Evolutionary conservation across 2,329 filamentous ascomycete species (phyloP).

Genomic region (Talaromyces sp.): DNA sequence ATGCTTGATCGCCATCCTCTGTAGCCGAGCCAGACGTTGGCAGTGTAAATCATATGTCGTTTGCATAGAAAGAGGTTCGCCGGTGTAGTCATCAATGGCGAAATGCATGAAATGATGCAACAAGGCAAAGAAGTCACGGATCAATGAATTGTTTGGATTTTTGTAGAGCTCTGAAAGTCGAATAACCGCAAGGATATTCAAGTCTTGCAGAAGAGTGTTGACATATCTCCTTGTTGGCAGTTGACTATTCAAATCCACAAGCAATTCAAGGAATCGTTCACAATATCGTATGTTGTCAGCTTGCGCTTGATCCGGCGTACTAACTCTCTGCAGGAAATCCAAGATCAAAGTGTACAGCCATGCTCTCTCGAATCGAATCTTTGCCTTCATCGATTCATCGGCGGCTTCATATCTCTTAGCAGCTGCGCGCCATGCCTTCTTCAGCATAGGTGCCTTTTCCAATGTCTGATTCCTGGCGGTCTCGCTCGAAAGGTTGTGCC

Average conservation of each 20-base stretch:
- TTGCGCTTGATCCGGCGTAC: conserved; percentile 46
- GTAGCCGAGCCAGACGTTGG: conserved; percentile 69
- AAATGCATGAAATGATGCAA: conserved; percentile 85
- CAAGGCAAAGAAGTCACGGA: conserved; percentile 78
- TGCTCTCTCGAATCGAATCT: conserved; percentile 82
- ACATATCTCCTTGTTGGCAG: conserved; percentile 90
- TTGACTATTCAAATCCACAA: conserved; percentile 88
- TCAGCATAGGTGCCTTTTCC: conserved; percentile 68
- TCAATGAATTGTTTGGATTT: conserved; percentile 67
- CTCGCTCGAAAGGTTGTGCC: conserved; percentile 86
- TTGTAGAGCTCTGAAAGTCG: conserved; percentile 74
- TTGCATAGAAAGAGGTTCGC: conserved; percentile 66
- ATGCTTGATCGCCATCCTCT: conserved; percentile 71
- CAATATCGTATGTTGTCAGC: conserved; percentile 73
- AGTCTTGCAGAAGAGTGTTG: conserved; percentile 79
- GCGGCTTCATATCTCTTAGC: conserved; percentile 82
- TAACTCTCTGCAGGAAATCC: conserved; percentile 74
- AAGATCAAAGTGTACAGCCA: conserved; percentile 87
- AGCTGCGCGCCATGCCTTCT: conserved; percentile 87
- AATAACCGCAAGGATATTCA: conserved; percentile 77
- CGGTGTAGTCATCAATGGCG: conserved; percentile 85
- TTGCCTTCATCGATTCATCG: conserved; percentile 73
- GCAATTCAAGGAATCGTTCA: conserved; percentile 87
- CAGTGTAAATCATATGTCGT: conserved; percentile 81
- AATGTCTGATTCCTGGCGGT: conserved; percentile 69